phyloP scores from a whole-genome alignment of 2,329 filamentous ascomycete genomes.

The Penicillium sclerotiorum region DNA sequence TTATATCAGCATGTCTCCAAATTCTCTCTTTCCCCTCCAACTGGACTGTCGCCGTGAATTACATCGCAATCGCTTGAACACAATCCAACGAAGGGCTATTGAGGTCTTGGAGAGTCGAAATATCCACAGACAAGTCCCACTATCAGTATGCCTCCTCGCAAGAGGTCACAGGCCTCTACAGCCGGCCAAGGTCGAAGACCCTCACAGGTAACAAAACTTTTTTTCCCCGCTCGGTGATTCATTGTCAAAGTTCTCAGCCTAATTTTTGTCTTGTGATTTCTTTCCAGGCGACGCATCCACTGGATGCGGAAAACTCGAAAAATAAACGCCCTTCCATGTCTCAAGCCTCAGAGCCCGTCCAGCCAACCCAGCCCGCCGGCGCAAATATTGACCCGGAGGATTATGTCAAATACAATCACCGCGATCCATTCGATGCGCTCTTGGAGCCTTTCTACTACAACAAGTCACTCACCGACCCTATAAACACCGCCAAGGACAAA shows the following conservation, averaged over 20 bases:
- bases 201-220: conserved; percentile 37
- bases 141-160: conserved; percentile 41
- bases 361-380: conserved; percentile 15
- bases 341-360: conserved; percentile 27
- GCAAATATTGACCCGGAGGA: conserved; percentile 19
- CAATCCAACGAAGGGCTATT: conserved; percentile 6
- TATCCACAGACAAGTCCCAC: conserved; percentile 8
- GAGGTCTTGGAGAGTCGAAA: conserved; percentile 6
- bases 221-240: conserved; percentile 18
- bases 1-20: conserved; percentile 28
- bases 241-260: neutral
- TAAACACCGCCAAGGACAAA: conserved; percentile 78
- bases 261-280: neutral
- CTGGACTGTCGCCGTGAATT: conserved; percentile 4
- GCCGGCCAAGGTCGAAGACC: conserved; percentile 28
- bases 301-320: conserved; percentile 26
- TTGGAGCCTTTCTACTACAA: conserved; percentile 71
- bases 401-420: conserved; percentile 30
- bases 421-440: conserved; percentile 60
- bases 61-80: conserved; percentile 4
- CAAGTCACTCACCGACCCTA: conserved; percentile 68
- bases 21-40: conserved; percentile 29
- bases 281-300: conserved; percentile 11
- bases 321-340: conserved; percentile 33
- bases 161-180: conserved; percentile 36